Evolutionary conservation across 148 eudicot species (phyloP), one percentile per base, ranked within the genome.

Genomic region (Amaranthus palmeri): DNA sequence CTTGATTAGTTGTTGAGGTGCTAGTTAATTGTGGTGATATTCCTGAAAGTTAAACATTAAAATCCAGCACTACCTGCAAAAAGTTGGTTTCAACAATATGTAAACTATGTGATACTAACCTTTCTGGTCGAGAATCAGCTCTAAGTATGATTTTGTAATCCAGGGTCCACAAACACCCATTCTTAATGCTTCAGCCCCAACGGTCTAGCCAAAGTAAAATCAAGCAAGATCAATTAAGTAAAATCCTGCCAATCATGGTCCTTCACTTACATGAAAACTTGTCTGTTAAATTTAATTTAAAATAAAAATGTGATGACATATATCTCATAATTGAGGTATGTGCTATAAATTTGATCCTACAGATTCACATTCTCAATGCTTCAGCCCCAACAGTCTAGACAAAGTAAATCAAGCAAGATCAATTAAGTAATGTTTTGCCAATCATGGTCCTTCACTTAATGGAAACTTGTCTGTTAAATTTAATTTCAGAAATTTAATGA

Each of bases 121-220:
- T 88, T 83, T 85, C 69, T 84, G 88, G 82, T 95, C 97, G 48
- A 95, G 90, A 62, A 89, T 90, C 88, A 95, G 80, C 84, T 95
- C 99, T 63, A 95, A 92, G 83, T 95, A 95, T 54, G 99, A 95
- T 87, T 92, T 92, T 63, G 90, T 92, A 79, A 95, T 95, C 99
- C 99, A 92, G 64, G 97, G 90, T 62, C 96, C 96, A 73, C 69
- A 81, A 54, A 92, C 72, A 65, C 83, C 88, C 86, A 88, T 75
- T 77, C 88, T 95, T 57, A 85, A 80, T 67, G 96, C 92, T 81
- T 95, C 97, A 48, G 83, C 81, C 62, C 93, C 99, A 82, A 95
- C 99, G 54, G 83, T 85, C 98, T 95, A 71, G 41, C 75, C 7
- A 78, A 73, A 69, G 59, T n/a, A 48, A 79, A 74, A 56, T 44